phyloP scores from a whole-genome alignment of 2,329 filamentous ascomycete genomes.

The Sclerotinia nivalis region DNA sequence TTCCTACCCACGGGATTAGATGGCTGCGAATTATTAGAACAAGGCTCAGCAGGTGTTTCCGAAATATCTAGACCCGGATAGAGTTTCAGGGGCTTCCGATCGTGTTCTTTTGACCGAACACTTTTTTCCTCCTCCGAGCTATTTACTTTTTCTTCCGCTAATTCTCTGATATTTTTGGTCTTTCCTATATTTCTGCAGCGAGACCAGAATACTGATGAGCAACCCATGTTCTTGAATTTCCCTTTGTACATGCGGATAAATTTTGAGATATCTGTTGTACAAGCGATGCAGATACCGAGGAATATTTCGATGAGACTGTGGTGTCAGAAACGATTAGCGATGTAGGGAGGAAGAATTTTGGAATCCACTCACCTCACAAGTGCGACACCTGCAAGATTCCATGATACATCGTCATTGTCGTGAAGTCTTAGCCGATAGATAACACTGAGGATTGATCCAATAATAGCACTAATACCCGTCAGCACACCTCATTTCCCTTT shows the following conservation, averaged over 20 bases:
- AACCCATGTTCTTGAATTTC: neutral
- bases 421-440: neutral
- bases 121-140: neutral
- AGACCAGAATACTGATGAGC: neutral
- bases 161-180: neutral
- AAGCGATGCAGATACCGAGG: neutral
- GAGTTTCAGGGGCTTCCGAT: too few relatives aligned
- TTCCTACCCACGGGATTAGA: too few relatives aligned
- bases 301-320: neutral
- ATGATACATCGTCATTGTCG: neutral
- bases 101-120: neutral
- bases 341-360: neutral
- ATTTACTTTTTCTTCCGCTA: too few relatives aligned
- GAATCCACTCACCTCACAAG: neutral
- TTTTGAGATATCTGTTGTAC: neutral
- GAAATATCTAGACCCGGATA: neutral
- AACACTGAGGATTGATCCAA: neutral
- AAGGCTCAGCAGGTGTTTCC: fast-evolving
- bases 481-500: neutral
- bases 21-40: neutral
- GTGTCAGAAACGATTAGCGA: neutral
- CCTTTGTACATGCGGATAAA: neutral
- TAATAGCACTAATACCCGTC: neutral
- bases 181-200: neutral
- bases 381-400: neutral